These are phyloP conservation scores for Jatropha curcas DNA, from an alignment of 345 rosid genomes.

Conservation along the genomic window DNA sequence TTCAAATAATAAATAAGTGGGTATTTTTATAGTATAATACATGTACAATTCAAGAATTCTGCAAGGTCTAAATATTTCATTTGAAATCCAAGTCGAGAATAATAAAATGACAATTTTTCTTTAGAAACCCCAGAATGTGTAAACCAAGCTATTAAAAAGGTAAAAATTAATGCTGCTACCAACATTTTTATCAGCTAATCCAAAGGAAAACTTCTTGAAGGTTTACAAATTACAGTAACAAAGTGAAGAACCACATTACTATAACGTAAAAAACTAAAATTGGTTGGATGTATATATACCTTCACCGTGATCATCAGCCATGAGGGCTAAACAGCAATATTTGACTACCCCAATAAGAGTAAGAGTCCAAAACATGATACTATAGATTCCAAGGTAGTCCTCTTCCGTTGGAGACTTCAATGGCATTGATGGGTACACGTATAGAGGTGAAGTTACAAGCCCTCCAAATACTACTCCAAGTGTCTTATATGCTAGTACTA, in stretches of 20 bases:
- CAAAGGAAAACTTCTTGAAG: not conserved
- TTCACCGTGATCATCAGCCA: slow-evolving; percentile 75
- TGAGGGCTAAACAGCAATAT: slow-evolving; percentile 51
- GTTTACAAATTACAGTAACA: not conserved
- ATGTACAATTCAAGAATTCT: not conserved
- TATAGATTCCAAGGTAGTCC: slow-evolving; percentile 61
- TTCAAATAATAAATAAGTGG: not conserved
- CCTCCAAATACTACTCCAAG: slow-evolving; percentile 75
- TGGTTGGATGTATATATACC: slow-evolving; percentile 34
- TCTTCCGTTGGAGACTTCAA: slow-evolving; percentile 57
- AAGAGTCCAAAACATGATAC: slow-evolving; percentile 74
- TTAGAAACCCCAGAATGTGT: not conserved
- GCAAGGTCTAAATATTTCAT: not conserved
- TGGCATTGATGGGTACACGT: slow-evolving; percentile 67
- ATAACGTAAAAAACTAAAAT: not conserved
- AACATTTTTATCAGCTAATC: not conserved
- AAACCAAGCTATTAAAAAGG: not conserved
- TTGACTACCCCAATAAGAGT: slow-evolving; percentile 61
- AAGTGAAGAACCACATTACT: not conserved
- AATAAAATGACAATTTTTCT: not conserved
- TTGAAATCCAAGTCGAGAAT: not conserved
- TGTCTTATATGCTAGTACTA: slow-evolving; percentile 55
- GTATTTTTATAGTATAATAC: not conserved
- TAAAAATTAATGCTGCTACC: not conserved
- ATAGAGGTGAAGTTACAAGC: slow-evolving; percentile 67